Base-by-base conservation (phyloP, 495 filamentous ascomycete genomes). In the Thermochaetoides thermophila region DNA sequence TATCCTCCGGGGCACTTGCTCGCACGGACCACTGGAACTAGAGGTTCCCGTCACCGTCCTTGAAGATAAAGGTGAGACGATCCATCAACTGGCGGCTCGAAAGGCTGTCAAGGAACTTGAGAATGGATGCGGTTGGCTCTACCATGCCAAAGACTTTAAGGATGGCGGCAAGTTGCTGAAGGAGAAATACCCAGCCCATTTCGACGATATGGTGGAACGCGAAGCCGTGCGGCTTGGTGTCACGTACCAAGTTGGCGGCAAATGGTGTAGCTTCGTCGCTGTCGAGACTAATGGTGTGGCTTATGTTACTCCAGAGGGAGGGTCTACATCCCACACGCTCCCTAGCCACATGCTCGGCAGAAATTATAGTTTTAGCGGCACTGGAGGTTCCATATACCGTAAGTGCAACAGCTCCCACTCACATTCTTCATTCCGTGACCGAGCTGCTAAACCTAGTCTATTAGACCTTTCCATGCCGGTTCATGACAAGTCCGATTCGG, bases 231-330 rank as follows among this genome's bases (percentile, higher is more conserved):
- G 66, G 0, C 55, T 83, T 0, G 78, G 78, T 0, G 62, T 72
- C 22, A 55, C 63, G 17, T 83, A 68, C 40, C 74, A 77, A 30
- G 64, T 83, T 11, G 71, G 65, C 3, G 68, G 74, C 1, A 79
- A 74, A 44, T 77, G 69, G 64, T 77, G 72, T 40, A 74, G 71
- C 0, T 84, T 84, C 35, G 73, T 83, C 3, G 78, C 79, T 4
- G 59, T 81, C 9, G 61, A 74, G 41, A 47, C 48, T 11, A 52
- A 59, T 28, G 45, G 50, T 11, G 26, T 19, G 31, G n/a, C n/a
- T n/a, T n/a, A n/a, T n/a, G n/a, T n/a, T n/a, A n/a, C n/a, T n/a
- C n/a, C n/a, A n/a, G n/a, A n/a, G n/a, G n/a, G n/a, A n/a, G n/a
- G n/a, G n/a, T n/a, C n/a, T n/a, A n/a, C n/a, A n/a, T n/a, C n/a